These are phyloP conservation scores for Ceratobasidium papillatum DNA, from an alignment of 1,284 basidiomycete species.

Conservation along the genomic window DNA sequence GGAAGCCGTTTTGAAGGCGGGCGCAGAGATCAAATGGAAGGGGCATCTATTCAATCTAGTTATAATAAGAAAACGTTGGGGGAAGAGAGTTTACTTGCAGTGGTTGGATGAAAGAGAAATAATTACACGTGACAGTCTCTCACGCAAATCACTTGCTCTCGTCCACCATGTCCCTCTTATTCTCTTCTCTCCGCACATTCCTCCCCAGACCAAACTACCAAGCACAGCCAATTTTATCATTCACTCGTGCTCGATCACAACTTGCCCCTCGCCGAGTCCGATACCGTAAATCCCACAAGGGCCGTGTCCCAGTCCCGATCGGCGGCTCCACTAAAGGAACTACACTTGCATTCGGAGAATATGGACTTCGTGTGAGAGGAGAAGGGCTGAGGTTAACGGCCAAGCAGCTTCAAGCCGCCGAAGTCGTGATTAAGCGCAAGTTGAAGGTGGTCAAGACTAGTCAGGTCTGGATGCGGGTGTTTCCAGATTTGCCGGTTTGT, in stretches of 20 bases:
- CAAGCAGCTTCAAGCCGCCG: slow-evolving; percentile 87
- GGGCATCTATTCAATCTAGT: slow-evolving; percentile 40
- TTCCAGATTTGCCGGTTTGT: slow-evolving; percentile 97
- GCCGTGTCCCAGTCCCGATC: slow-evolving; percentile 78
- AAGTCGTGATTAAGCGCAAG: slow-evolving; percentile 90
- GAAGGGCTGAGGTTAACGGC: slow-evolving; percentile 83
- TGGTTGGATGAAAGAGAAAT: slow-evolving; percentile 19
- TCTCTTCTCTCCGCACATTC: slow-evolving; percentile 21
- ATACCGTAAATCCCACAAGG: slow-evolving; percentile 88
- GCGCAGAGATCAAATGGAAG: slow-evolving; percentile 80
- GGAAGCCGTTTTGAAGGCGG: slow-evolving; percentile 87
- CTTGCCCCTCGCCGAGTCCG: slow-evolving; percentile 85
- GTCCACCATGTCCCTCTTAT: slow-evolving; percentile 32
- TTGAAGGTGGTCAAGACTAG: slow-evolving; percentile 91
- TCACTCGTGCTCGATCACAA: slow-evolving; percentile 60
- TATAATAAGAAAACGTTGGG: neutral
- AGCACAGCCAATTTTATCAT: slow-evolving; percentile 43
- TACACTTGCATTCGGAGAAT: slow-evolving; percentile 90
- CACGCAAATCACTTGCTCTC: slow-evolving; percentile 4
- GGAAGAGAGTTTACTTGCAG: neutral
- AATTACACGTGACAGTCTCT: slow-evolving; percentile 22
- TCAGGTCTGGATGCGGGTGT: slow-evolving; percentile 89
- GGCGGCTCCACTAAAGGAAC: slow-evolving; percentile 96
- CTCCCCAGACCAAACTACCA: slow-evolving; percentile 1
- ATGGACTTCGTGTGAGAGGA: slow-evolving; percentile 89